Conservation (phyloP, 164 flowering plant species). For the Sextonia rubra region DNA sequence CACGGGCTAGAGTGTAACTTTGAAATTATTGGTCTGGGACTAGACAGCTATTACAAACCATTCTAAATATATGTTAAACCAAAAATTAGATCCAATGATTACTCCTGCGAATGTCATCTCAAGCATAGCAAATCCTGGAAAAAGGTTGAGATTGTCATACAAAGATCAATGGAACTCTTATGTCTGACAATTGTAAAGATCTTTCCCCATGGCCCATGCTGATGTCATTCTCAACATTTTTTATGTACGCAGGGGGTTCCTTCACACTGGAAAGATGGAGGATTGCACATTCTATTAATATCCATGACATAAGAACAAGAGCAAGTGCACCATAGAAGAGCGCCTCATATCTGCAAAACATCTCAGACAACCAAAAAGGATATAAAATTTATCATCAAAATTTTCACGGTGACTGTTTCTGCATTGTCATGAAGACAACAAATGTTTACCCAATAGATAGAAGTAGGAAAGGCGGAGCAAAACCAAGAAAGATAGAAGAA, state of each 20-base stretch:
- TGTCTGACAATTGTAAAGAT: slow-evolving; percentile 65
- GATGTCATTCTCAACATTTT: slow-evolving; percentile 24
- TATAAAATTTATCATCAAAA: no score
- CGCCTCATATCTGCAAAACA: slow-evolving; percentile 83
- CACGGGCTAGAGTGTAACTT: no score
- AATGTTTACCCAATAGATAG: slow-evolving; percentile 81
- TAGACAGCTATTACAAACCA: no score
- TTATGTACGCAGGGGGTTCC: slow-evolving; percentile 23
- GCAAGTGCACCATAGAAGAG: slow-evolving; percentile 77
- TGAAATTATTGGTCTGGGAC: no score
- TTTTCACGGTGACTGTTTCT: not conserved
- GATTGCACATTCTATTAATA: slow-evolving; percentile 67
- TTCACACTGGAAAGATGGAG: slow-evolving; percentile 30
- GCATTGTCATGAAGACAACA: slow-evolving; percentile 7
- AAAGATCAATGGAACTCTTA: slow-evolving; percentile 79
- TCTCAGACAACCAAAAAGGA: not conserved
- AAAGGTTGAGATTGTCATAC: slow-evolving; percentile 40
- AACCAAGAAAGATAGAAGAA: slow-evolving; percentile 87
- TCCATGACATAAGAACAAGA: slow-evolving; percentile 87
- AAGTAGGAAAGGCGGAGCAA: slow-evolving; percentile 87
- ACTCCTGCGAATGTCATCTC: not conserved
- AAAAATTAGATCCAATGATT: not conserved
- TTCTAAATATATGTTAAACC: not conserved
- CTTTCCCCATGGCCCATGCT: slow-evolving; percentile 38
- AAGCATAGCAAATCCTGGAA: not conserved